phyloP scores from a whole-genome alignment of 1,284 basidiomycete genomes.

The Cryptococcus depauperatus region DNA sequence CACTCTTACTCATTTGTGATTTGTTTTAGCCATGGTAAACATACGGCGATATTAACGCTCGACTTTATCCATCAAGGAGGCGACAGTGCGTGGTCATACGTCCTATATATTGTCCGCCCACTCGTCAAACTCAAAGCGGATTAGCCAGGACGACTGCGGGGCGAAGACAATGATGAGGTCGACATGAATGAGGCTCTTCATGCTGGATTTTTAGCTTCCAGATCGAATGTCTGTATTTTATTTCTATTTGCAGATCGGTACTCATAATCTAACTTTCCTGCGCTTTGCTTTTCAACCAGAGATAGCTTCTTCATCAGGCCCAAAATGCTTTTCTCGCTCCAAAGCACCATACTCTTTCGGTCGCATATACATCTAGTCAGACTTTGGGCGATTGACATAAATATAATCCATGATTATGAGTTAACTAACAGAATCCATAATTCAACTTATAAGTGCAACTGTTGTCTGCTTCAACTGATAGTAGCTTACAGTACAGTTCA shows the following conservation, averaged over 20 bases:
- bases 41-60: neutral
- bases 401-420: too few species aligned
- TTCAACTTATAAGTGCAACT: too few species aligned
- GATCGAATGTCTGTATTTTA: neutral
- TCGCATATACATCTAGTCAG: neutral
- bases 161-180: neutral
- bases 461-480: too few species aligned
- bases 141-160: neutral
- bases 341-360: neutral
- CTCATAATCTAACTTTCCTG: neutral
- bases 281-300: neutral
- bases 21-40: neutral
- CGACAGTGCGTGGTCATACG: neutral
- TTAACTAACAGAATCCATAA: too few species aligned
- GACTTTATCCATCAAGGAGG: neutral
- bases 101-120: neutral
- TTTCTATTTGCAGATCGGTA: neutral
- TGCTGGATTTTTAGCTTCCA: neutral
- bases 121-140: neutral
- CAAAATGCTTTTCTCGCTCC: neutral
- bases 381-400: neutral
- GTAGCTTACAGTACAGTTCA: too few species aligned
- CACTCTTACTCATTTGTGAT: neutral
- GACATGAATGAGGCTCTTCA: neutral
- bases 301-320: neutral